Conservation (phyloP, 176 grass and related monocot species). For the Oryza punctata region DNA sequence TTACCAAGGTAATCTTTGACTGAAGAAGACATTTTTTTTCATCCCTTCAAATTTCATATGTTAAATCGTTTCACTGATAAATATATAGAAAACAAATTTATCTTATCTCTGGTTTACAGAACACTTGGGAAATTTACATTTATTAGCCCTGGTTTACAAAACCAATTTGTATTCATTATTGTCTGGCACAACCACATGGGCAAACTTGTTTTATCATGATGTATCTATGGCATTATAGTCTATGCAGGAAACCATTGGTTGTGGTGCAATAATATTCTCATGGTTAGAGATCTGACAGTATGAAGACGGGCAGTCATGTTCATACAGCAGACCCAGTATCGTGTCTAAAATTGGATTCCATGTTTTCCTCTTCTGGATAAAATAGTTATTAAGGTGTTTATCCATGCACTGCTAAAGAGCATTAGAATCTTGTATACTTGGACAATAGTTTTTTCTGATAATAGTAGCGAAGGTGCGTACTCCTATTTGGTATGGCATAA, state of each 20-base stretch:
- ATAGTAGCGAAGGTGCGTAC: neutral
- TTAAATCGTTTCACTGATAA: conserved; percentile 17
- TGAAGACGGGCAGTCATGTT: neutral
- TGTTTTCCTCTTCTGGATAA: neutral
- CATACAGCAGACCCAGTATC: neutral
- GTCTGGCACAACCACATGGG: neutral
- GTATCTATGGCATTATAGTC: neutral
- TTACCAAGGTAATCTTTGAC: conserved; percentile 71
- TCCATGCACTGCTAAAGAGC: conserved; percentile 3
- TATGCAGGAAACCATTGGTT: neutral
- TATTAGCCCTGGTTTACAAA: conserved; percentile 3
- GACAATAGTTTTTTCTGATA: neutral
- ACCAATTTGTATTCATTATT: neutral
- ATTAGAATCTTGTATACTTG: conserved; percentile 16
- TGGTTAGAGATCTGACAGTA: conserved; percentile 18
- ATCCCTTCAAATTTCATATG: neutral
- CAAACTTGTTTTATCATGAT: conserved; percentile 21
- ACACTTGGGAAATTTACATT: neutral
- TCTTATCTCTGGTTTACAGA: conserved; percentile 15
- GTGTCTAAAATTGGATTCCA: neutral
- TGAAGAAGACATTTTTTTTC: neutral
- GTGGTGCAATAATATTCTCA: neutral
- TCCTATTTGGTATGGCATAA: conserved; percentile 10
- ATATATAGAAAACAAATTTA: neutral
- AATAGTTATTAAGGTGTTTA: neutral